Evolutionary conservation across 305 asterid species (phyloP).

Genomic region (Fraxinus sp.): DNA sequence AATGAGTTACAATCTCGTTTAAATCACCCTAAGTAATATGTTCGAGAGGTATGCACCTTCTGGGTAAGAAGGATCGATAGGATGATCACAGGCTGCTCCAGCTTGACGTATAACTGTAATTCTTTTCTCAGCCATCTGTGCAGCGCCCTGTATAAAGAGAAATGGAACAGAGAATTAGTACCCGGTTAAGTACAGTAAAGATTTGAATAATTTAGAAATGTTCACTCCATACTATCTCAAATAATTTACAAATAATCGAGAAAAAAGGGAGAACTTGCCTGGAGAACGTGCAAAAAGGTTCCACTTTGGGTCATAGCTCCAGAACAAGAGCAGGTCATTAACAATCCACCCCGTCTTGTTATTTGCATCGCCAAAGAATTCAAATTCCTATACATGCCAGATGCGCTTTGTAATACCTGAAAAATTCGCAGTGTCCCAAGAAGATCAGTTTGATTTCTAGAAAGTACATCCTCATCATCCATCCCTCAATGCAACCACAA

Average conservation of each 20-base stretch:
- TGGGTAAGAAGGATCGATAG: conserved; percentile 80
- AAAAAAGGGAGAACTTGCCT: conserved; percentile 48
- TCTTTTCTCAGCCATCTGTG: conserved; percentile 72
- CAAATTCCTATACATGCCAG: conserved; percentile 93
- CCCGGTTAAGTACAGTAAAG: background rate
- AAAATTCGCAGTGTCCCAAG: conserved; percentile 12
- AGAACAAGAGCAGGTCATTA: conserved; percentile 98
- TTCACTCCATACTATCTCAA: background rate
- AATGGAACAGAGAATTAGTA: background rate
- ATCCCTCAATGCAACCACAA: background rate
- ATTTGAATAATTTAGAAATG: background rate
- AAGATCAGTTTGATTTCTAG: background rate
- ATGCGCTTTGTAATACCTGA: conserved; percentile 83
- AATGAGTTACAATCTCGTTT: background rate
- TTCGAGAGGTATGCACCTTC: conserved; percentile 86
- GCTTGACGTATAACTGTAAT: conserved; percentile 71
- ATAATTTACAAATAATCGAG: background rate
- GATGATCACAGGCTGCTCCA: conserved; percentile 90
- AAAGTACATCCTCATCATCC: background rate
- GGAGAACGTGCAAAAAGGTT: conserved; percentile 61
- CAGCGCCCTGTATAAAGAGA: conserved; percentile 57
- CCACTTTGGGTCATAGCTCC: conserved; percentile 99
- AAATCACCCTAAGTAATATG: conserved; percentile 65
- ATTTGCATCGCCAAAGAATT: conserved; percentile 88
- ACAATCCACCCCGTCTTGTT: conserved; percentile 75